Evolutionary conservation across 225 moss, liverwort and hornwort genomes (phyloP).

Genomic region (Sphagnum contortum): DNA sequence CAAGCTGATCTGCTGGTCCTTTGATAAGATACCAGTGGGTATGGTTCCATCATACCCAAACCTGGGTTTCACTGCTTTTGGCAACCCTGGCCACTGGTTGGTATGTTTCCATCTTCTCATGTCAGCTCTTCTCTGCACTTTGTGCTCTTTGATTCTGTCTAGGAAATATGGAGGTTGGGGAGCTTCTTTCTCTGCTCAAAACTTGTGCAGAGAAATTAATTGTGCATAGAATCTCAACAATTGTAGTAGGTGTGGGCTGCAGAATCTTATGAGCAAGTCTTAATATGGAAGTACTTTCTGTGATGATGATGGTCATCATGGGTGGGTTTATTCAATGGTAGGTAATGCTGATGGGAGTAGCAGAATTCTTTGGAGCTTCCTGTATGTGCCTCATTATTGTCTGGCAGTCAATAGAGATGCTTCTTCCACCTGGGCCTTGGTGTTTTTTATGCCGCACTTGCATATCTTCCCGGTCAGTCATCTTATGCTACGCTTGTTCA

Average conservation of each 20-base stretch:
- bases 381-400: constrained; percentile 88
- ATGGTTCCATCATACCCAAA: constrained; percentile 80
- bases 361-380: constrained; percentile 84
- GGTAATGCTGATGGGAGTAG: constrained; percentile 81
- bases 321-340: constrained; percentile 9
- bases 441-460: constrained; percentile 44
- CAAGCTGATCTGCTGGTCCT: constrained; percentile 79
- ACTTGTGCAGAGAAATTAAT: no score
- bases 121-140: no score
- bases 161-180: no score
- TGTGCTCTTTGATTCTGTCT: no score
- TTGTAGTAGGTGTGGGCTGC: no score
- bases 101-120: constrained; percentile 20
- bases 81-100: constrained; percentile 65
- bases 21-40: constrained; percentile 56
- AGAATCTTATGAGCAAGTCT: no score
- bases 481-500: background rate
- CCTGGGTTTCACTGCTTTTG: constrained; percentile 64
- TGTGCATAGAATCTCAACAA: no score
- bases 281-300: no score
- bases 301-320: no score
- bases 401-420: constrained; percentile 87
- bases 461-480: constrained; percentile 38
- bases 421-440: constrained; percentile 38
- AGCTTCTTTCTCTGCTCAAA: no score